Conservation (phyloP, 257 asterid species). For the Przewalskia tangutica region DNA sequence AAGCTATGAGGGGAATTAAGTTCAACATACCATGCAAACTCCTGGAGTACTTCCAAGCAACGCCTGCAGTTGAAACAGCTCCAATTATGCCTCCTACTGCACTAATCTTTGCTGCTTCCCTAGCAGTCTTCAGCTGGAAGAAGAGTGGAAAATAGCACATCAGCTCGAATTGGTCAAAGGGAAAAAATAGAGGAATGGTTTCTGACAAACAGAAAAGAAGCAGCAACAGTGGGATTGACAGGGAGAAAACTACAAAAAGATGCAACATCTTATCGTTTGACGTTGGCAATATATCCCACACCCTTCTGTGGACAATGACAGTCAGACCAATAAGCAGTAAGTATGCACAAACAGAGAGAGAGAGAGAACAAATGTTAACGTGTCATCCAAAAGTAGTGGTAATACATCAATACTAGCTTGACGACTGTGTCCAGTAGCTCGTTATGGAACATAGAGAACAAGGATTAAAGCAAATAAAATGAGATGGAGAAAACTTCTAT, state of each 20-base stretch:
- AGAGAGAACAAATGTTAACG: background rate
- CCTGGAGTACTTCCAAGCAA: conserved; percentile 75
- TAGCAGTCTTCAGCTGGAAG: conserved; percentile 77
- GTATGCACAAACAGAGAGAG: background rate
- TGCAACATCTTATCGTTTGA: background rate
- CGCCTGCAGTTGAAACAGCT: conserved; percentile 69
- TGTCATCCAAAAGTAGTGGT: background rate
- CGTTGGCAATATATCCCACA: background rate
- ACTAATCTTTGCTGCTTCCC: conserved; percentile 58
- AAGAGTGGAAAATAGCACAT: background rate
- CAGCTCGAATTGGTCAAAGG: background rate
- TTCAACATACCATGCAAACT: conserved; percentile 64
- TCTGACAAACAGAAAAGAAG: background rate
- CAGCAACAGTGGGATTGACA: background rate
- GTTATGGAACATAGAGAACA: background rate
- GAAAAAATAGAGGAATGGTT: background rate
- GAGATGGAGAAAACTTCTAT: background rate
- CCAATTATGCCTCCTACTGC: conserved; percentile 69
- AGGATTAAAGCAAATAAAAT: background rate
- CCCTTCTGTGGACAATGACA: background rate
- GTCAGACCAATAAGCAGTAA: background rate
- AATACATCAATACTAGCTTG: background rate
- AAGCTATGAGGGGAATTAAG: background rate
- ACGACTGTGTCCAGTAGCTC: background rate
- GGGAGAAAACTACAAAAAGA: background rate